These are phyloP conservation scores for Suhomyces guaymorum DNA, from an alignment of 1,139 yeast genomes.

Conservation along the genomic window DNA sequence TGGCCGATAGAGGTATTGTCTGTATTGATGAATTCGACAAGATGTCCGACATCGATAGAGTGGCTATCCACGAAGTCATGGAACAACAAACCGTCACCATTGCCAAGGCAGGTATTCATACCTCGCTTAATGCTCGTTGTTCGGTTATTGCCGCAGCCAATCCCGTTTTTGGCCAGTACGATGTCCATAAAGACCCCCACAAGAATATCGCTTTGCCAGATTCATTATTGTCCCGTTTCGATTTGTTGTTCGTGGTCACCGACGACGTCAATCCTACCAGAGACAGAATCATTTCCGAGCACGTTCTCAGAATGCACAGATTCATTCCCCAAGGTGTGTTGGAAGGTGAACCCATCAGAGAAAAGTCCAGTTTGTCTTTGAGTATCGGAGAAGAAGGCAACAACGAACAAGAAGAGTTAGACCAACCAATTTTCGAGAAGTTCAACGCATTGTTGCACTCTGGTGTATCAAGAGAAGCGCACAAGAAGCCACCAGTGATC, in stretches of 20 bases:
- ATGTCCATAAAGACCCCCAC: slow-evolving; percentile 94
- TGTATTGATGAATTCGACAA: slow-evolving; percentile 99
- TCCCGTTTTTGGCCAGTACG: slow-evolving; percentile 97
- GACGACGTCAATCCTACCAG: slow-evolving; percentile 87
- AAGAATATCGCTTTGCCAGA: slow-evolving; percentile 96
- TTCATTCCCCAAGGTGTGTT: slow-evolving; percentile 83
- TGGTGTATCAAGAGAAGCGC: slow-evolving; percentile 53
- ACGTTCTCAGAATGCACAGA: slow-evolving; percentile 91
- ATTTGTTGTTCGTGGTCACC: slow-evolving; percentile 90
- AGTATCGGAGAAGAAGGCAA: slow-evolving; percentile 73
- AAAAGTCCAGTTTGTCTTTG: slow-evolving; percentile 63
- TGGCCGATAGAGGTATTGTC: slow-evolving; percentile 95
- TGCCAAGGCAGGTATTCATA: slow-evolving; percentile 98
- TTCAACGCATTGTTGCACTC: slow-evolving; percentile 82
- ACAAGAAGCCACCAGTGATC: slow-evolving; percentile 57
- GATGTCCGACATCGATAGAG: slow-evolving; percentile 95
- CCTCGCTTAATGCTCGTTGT: slow-evolving; percentile 94
- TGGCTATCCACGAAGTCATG: slow-evolving; percentile 99
- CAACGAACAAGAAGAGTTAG: slow-evolving; percentile 48
- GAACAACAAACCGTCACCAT: slow-evolving; percentile 98
- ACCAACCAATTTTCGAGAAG: slow-evolving; percentile 72
- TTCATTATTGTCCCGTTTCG: slow-evolving; percentile 94
- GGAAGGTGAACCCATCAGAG: slow-evolving; percentile 95
- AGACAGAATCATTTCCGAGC: slow-evolving; percentile 90
- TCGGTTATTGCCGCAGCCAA: slow-evolving; percentile 98